Evolutionary conservation across 345 rosid genomes (phyloP).

Genomic region (Eucalyptus erythrocorys): DNA sequence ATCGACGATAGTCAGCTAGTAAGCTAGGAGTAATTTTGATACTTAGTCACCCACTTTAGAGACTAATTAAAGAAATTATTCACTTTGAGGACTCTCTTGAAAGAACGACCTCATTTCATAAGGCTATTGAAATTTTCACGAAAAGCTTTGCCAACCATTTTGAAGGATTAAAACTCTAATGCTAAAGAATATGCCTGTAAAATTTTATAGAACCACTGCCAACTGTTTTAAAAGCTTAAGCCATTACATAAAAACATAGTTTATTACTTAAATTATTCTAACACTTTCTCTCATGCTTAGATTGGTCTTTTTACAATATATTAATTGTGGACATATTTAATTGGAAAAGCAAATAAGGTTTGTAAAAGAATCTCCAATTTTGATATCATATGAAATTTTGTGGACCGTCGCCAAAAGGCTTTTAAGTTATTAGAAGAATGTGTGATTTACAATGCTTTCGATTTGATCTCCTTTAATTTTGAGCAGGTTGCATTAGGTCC

Average conservation of each 20-base stretch:
- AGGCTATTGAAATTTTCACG: not conserved
- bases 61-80: too few species aligned
- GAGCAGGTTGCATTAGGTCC: not conserved
- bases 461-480: not conserved
- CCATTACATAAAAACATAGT: not conserved
- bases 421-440: too few species aligned
- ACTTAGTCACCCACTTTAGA: too few species aligned
- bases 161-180: not conserved
- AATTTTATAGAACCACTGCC: fast-evolving
- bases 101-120: not conserved
- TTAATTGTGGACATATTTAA: not conserved
- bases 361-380: not conserved
- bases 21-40: too few species aligned
- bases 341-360: too few species aligned
- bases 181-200: not conserved
- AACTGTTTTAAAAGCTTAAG: not conserved
- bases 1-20: too few species aligned
- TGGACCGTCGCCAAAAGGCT: too few species aligned
- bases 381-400: too few species aligned
- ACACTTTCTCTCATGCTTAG: not conserved
- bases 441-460: not conserved
- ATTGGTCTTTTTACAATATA: too few species aligned
- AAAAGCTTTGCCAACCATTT: not conserved
- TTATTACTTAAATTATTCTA: too few species aligned
- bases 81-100: not conserved